phyloP scores from a whole-genome alignment of 805 yeast species.

The Wickerhamiella hasegawae region DNA sequence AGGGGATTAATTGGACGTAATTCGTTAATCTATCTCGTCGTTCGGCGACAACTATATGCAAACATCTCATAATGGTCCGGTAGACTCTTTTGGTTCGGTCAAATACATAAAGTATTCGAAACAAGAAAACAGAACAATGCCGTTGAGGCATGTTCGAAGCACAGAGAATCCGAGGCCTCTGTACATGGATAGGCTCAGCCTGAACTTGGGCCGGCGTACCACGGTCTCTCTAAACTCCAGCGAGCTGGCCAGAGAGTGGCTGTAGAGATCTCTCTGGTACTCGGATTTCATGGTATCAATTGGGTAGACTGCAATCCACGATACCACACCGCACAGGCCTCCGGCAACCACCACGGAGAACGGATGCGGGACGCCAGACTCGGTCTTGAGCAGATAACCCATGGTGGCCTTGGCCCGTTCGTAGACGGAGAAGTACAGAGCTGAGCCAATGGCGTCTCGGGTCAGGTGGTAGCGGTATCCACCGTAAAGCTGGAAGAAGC shows the following conservation, averaged over 20 bases:
- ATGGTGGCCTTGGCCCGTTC: constrained; percentile 50
- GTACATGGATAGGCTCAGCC: constrained; percentile 36
- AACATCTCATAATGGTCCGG: no score
- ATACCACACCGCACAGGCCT: constrained; percentile 58
- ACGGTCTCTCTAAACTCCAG: constrained; percentile 25
- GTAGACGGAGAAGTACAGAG: constrained; percentile 56
- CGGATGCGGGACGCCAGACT: constrained; percentile 20
- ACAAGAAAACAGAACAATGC: constrained; percentile 57
- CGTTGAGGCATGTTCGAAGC: constrained; percentile 53
- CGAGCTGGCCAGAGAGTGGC: constrained; percentile 43
- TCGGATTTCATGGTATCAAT: constrained; percentile 66
- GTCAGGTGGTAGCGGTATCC: constrained; percentile 53
- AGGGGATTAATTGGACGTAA: no score
- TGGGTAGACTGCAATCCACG: constrained; percentile 68
- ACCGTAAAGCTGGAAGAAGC: constrained; percentile 49
- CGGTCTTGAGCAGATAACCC: constrained; percentile 17
- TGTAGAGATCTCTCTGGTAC: constrained; percentile 56
- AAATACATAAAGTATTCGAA: constrained; percentile 48
- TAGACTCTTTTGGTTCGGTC: no score
- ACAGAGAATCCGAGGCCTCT: constrained; percentile 66
- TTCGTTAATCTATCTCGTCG: no score
- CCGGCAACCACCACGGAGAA: constrained; percentile 50
- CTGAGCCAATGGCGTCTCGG: constrained; percentile 59
- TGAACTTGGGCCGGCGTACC: constrained; percentile 17
- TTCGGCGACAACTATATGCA: no score